A percentile compares a stretch with the other conserved stretches of the same genome.
phyloP scores from a whole-genome alignment of 2,329 filamentous ascomycete species.

The Neofusicoccum kwambonambiense region DNA sequence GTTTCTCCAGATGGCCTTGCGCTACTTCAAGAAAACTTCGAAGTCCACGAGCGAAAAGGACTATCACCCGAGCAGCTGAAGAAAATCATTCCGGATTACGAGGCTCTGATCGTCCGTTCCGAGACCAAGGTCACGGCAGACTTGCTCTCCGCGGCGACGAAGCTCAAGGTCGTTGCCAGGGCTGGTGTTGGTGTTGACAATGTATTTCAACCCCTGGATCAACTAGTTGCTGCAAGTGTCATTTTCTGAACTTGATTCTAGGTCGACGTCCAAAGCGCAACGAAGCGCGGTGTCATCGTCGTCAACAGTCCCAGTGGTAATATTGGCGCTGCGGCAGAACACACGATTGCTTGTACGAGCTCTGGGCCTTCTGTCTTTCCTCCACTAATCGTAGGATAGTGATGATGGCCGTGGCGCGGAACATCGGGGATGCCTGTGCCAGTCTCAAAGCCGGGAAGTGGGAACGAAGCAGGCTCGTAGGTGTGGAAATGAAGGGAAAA shows the following conservation, averaged over 20 bases:
- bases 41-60: conserved; percentile 67
- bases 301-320: conserved; percentile 79
- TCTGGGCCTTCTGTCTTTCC: not conserved
- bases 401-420: conserved; percentile 70
- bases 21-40: conserved; percentile 63
- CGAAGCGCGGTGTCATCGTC: conserved; percentile 71
- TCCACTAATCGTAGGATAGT: conserved; percentile 42
- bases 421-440: conserved; percentile 69
- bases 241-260: conserved; percentile 61
- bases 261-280: conserved; percentile 72
- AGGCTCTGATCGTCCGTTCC: conserved; percentile 75
- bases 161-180: conserved; percentile 73
- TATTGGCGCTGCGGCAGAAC: conserved; percentile 76
- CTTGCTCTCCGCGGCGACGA: conserved; percentile 64
- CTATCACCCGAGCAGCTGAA: conserved; percentile 64
- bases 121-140: conserved; percentile 76
- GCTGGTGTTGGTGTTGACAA: conserved; percentile 64
- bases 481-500: conserved; percentile 76
- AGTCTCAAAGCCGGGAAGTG: conserved; percentile 70
- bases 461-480: conserved; percentile 73
- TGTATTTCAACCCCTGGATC: not conserved
- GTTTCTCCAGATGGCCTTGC: conserved; percentile 75
- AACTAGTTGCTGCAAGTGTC: not conserved
- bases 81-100: conserved; percentile 66
- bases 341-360: conserved; percentile 60